Evolutionary conservation across 139 green algal genomes (phyloP).

Genomic region (Picocystis salinarum): DNA sequence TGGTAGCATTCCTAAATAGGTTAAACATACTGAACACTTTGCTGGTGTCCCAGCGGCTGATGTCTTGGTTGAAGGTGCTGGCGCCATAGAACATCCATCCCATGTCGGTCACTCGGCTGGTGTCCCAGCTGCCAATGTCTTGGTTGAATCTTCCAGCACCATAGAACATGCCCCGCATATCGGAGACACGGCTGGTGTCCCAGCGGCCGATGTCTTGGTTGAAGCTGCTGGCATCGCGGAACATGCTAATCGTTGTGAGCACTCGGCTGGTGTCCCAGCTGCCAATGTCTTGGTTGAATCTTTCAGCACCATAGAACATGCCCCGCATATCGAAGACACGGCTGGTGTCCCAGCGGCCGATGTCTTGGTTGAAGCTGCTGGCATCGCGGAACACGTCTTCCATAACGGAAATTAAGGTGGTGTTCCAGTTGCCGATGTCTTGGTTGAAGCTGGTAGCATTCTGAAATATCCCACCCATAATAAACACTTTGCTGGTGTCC

Average conservation of each 20-base stretch:
- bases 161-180: slow-evolving; percentile 1
- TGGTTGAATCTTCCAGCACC: slow-evolving; percentile 2
- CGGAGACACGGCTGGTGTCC: not conserved
- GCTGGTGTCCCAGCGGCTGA: slow-evolving; percentile 5
- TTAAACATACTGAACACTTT: no score
- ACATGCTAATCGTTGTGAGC: slow-evolving; percentile 12
- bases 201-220: not conserved
- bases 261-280: slow-evolving; percentile 1
- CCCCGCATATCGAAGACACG: not conserved
- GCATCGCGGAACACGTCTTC: not conserved
- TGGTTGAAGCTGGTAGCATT: not conserved
- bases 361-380: slow-evolving; percentile 1
- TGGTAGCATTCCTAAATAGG: no score
- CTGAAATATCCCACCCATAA: slow-evolving; percentile 8
- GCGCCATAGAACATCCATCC: slow-evolving; percentile 6
- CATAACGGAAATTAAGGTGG: not conserved
- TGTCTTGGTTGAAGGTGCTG: slow-evolving; percentile 4
- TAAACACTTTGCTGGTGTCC: slow-evolving; percentile 1
- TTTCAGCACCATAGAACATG: not conserved
- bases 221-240: slow-evolving; percentile 1
- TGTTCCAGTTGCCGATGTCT: slow-evolving; percentile 1
- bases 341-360: not conserved
- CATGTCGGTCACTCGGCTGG: slow-evolving; percentile 7
- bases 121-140: slow-evolving; percentile 8
- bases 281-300: not conserved